A percentile compares a stretch with the other conserved stretches of the same genome.
Conservation (phyloP, 208 protist species). For the Trypanosoma cruzi region DNA sequence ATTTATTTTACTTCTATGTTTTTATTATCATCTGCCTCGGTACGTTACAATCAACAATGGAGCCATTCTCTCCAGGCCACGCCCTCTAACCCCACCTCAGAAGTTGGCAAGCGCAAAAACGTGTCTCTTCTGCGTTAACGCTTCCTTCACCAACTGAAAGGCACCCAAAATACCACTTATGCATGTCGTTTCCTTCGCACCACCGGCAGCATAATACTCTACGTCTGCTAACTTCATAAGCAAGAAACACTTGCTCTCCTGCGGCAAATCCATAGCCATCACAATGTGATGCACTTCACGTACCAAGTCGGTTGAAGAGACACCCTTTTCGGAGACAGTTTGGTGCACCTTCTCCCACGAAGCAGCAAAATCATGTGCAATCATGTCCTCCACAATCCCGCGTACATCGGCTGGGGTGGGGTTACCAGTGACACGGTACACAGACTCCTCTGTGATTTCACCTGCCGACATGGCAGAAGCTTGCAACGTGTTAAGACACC, state of each 20-base stretch:
- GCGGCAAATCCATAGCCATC: slow-evolving; percentile 84
- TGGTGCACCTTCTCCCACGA: slow-evolving; percentile 59
- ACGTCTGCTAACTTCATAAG: slow-evolving; percentile 76
- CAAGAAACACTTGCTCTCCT: slow-evolving; percentile 86
- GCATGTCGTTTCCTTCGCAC: slow-evolving; percentile 54
- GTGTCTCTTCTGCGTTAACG: too few species aligned
- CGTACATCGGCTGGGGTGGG: slow-evolving; percentile 78
- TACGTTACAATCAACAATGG: too few species aligned
- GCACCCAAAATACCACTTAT: slow-evolving; percentile 74
- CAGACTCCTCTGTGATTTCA: slow-evolving; percentile 76
- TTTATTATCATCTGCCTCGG: too few species aligned
- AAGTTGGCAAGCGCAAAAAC: slow-evolving; percentile 34
- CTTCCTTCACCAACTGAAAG: slow-evolving; percentile 87
- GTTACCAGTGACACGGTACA: slow-evolving; percentile 88
- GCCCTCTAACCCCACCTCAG: neutral
- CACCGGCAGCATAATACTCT: slow-evolving; percentile 82
- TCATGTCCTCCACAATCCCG: slow-evolving; percentile 75
- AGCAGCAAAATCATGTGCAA: slow-evolving; percentile 59
- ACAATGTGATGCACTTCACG: slow-evolving; percentile 81
- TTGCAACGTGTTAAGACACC: slow-evolving; percentile 97
- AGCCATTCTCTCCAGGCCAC: too few species aligned
- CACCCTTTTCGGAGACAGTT: slow-evolving; percentile 51
- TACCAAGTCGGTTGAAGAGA: slow-evolving; percentile 74
- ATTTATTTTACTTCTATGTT: too few species aligned
- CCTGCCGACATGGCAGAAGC: slow-evolving; percentile 72